A percentile compares a stretch with the other conserved stretches of the same genome.
phyloP scores from a whole-genome alignment of 2,329 filamentous ascomycete species.

The Ophiognomonia clavigignenti-juglandacearum region DNA sequence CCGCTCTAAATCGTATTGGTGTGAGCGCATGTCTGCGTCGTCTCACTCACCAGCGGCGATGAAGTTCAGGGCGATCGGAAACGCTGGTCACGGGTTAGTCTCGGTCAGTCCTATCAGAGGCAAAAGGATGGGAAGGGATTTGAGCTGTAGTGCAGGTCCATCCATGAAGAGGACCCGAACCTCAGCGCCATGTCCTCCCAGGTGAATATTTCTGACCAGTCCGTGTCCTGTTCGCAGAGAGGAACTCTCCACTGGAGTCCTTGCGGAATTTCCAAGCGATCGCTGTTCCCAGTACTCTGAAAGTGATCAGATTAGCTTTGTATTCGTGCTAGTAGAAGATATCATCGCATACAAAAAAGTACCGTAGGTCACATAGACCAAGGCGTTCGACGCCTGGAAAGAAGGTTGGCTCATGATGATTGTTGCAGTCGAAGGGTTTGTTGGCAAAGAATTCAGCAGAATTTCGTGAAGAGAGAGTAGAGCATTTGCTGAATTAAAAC shows the following conservation, averaged over 20 bases:
- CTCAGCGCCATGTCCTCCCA: not conserved
- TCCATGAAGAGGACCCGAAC: slow-evolving; percentile 1
- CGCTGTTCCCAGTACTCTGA: slow-evolving; percentile 58
- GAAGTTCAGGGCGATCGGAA: slow-evolving; percentile 82
- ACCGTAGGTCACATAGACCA: slow-evolving; percentile 77
- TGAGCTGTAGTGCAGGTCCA: slow-evolving; percentile 15
- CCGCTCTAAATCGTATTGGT: slow-evolving; percentile 53
- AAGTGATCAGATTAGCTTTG: not conserved
- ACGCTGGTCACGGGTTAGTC: slow-evolving; percentile 42
- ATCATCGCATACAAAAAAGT: slow-evolving; percentile 59
- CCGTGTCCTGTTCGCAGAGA: slow-evolving; percentile 76
- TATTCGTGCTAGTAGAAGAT: not conserved
- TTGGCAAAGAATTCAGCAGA: not conserved
- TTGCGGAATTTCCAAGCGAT: slow-evolving; percentile 54
- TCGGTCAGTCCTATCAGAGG: not conserved
- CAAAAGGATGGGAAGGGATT: slow-evolving; percentile 1
- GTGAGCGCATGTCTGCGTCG: slow-evolving; percentile 26
- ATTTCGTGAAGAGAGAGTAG: not conserved
- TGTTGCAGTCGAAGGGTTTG: not conserved
- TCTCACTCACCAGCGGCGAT: slow-evolving; percentile 83
- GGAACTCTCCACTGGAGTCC: slow-evolving; percentile 66
- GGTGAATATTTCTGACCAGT: slow-evolving; percentile 57
- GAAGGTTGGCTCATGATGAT: slow-evolving; percentile 68
- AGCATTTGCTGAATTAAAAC: not conserved
- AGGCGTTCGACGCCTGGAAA: slow-evolving; percentile 71